These are phyloP conservation scores for Gracilaria gracilis DNA, from an alignment of 23 red algal genomes.

Conservation along the genomic window DNA sequence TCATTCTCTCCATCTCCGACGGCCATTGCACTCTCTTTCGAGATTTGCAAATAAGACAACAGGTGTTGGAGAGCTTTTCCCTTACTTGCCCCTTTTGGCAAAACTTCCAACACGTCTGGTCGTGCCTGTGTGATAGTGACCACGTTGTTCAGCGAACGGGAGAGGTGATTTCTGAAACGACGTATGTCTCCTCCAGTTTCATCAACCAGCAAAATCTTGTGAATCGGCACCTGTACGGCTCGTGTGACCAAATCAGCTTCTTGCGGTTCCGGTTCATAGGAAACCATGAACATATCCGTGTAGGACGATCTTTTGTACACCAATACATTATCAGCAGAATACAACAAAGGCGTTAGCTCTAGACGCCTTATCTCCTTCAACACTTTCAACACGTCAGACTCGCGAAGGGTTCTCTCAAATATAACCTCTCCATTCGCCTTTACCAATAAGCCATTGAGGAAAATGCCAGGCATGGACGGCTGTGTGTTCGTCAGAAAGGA, in stretches of 20 bases:
- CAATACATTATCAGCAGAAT: slow-evolving; percentile 73
- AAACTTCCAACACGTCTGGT: slow-evolving; percentile 85
- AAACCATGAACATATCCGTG: slow-evolving; percentile 72
- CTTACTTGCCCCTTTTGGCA: slow-evolving; percentile 81
- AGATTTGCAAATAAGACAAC: slow-evolving; percentile 46
- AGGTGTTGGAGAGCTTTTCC: slow-evolving; percentile 64
- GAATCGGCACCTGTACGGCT: slow-evolving; percentile 22
- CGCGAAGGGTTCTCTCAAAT: slow-evolving; percentile 57
- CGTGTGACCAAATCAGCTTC: slow-evolving; percentile 35
- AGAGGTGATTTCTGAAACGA: slow-evolving; percentile 38
- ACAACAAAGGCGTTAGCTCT: slow-evolving; percentile 64
- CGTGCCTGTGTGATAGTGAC: slow-evolving; percentile 74
- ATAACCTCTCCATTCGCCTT: slow-evolving; percentile 62
- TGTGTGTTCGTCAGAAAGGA: slow-evolving; percentile 9
- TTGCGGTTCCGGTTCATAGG: slow-evolving; percentile 78
- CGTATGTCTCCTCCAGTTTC: slow-evolving; percentile 48
- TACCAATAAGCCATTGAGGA: slow-evolving; percentile 84
- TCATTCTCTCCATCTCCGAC: slow-evolving; percentile 95
- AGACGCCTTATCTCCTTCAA: slow-evolving; percentile 33
- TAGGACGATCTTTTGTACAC: slow-evolving; percentile 58
- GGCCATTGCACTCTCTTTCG: slow-evolving; percentile 62
- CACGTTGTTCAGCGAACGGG: slow-evolving; percentile 36
- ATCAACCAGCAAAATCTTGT: slow-evolving; percentile 83
- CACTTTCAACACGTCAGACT: slow-evolving; percentile 39
- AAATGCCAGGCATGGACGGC: slow-evolving; percentile 74